phyloP scores from a whole-genome alignment of 2,329 filamentous ascomycete species.

The Nemania bipapillata region DNA sequence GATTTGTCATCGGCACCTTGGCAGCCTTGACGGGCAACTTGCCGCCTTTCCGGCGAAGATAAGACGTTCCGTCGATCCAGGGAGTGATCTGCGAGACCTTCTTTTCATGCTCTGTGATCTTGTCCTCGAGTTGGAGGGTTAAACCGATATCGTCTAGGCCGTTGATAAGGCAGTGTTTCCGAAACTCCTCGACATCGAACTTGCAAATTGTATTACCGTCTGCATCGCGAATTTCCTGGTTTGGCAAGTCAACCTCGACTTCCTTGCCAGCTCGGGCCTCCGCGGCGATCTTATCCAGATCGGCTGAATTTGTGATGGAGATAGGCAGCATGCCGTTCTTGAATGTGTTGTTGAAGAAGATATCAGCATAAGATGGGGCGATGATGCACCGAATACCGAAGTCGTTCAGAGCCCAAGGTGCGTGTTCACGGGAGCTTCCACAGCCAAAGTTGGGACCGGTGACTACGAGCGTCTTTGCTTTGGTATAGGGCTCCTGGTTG shows the following conservation, averaged over 20 bases:
- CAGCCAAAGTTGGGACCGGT: conserved; percentile 96
- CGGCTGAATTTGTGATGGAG: conserved; percentile 72
- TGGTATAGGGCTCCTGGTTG: conserved; percentile 87
- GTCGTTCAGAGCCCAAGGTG: conserved; percentile 94
- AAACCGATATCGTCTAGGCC: conserved; percentile 95
- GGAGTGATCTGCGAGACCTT: conserved; percentile 81
- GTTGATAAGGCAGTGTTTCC: conserved; percentile 92
- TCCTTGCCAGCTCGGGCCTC: conserved; percentile 84
- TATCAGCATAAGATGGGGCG: conserved; percentile 82
- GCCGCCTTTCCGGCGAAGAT: conserved; percentile 72
- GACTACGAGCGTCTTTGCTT: conserved; percentile 87
- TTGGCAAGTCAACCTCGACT: conserved; percentile 87
- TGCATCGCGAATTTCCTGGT: conserved; percentile 82
- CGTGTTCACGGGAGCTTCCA: conserved; percentile 91
- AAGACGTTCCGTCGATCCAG: conserved; percentile 89
- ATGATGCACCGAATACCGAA: conserved; percentile 96
- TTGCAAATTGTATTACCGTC: conserved; percentile 76
- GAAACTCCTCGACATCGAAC: conserved; percentile 92
- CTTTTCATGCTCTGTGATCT: conserved; percentile 85
- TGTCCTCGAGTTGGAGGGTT: conserved; percentile 90
- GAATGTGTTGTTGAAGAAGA: conserved; percentile 99
- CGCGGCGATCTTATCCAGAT: conserved; percentile 75
- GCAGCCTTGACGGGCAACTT: conserved; percentile 68
- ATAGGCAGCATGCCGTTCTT: conserved; percentile 99
- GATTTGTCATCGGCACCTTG: conserved; percentile 87